These are phyloP conservation scores for Pichia terricola DNA, from an alignment of 1,139 yeast genomes.

Conservation along the genomic window DNA sequence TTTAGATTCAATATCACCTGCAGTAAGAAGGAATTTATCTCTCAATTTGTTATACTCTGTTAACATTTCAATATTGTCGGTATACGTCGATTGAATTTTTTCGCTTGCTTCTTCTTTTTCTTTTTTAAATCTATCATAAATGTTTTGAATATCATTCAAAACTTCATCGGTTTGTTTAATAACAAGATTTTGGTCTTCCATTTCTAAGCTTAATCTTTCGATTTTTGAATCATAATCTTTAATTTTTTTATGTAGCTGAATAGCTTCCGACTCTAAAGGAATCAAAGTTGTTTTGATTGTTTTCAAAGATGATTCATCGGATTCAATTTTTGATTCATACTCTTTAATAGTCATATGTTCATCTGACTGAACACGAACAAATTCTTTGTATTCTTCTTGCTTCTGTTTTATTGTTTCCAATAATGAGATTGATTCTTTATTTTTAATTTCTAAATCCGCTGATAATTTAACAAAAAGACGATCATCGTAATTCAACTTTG, in stretches of 20 bases:
- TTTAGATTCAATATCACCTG: constrained; percentile 53
- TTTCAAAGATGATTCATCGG: constrained; percentile 27
- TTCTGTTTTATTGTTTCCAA: constrained; percentile 21
- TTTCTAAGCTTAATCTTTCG: constrained; percentile 43
- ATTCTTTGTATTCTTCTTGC: constrained; percentile 15
- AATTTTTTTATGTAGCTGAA: constrained; percentile 39
- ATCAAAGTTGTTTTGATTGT: constrained; percentile 39
- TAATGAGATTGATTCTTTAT: not conserved
- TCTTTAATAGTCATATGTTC: constrained; percentile 29
- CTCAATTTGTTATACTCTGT: constrained; percentile 54
- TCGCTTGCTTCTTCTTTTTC: constrained; percentile 27
- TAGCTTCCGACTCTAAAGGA: constrained; percentile 49
- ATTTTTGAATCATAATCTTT: constrained; percentile 41
- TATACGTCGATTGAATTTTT: constrained; percentile 28
- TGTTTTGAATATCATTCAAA: constrained; percentile 37
- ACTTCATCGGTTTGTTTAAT: constrained; percentile 39
- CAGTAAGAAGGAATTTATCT: constrained; percentile 44
- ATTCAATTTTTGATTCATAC: constrained; percentile 28
- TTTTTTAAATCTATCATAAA: constrained; percentile 32
- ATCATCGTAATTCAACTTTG: constrained; percentile 63
- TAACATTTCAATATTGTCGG: constrained; percentile 20
- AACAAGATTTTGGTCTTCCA: constrained; percentile 38
- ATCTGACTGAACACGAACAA: constrained; percentile 37
- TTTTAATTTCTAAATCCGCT: constrained; percentile 23
- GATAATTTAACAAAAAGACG: constrained; percentile 22